These are phyloP conservation scores for Eucalyptus tenuipes DNA, from an alignment of 345 rosid species.

Conservation along the genomic window DNA sequence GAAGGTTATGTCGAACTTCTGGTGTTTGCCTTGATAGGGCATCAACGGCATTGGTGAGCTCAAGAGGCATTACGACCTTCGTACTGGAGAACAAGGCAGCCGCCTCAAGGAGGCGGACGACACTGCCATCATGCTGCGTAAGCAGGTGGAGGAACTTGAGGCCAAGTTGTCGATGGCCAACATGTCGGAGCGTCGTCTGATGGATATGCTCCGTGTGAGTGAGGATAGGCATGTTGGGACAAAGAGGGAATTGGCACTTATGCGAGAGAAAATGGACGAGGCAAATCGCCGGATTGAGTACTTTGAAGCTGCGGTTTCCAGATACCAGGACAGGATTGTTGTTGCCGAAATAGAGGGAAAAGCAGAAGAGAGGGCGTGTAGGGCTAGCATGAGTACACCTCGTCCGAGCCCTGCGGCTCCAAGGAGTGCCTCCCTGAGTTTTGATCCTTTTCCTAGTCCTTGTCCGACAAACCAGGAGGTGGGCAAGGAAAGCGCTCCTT, in stretches of 20 bases:
- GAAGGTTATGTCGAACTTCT: background rate
- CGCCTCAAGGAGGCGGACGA: background rate
- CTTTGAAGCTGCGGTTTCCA: background rate
- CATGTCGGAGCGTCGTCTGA: background rate
- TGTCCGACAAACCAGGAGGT: background rate
- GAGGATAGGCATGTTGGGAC: background rate
- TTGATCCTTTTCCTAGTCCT: background rate
- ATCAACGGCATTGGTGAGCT: background rate
- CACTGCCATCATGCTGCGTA: background rate
- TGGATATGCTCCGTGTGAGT: background rate
- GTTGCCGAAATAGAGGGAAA: background rate
- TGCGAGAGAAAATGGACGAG: background rate
- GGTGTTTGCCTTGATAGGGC: background rate
- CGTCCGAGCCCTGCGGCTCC: background rate
- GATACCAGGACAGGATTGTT: background rate
- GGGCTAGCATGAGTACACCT: background rate
- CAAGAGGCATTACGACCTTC: background rate
- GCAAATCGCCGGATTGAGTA: background rate
- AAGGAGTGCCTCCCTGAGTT: background rate
- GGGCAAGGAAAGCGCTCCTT: background rate
- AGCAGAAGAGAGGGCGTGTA: background rate
- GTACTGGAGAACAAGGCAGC: background rate
- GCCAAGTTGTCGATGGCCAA: background rate
- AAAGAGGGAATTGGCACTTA: no score
- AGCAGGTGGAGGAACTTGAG: background rate